A percentile compares a stretch with the other conserved stretches of the same genome.
Conservation (phyloP, 179 eudicot species). For the Nepenthes alata region DNA sequence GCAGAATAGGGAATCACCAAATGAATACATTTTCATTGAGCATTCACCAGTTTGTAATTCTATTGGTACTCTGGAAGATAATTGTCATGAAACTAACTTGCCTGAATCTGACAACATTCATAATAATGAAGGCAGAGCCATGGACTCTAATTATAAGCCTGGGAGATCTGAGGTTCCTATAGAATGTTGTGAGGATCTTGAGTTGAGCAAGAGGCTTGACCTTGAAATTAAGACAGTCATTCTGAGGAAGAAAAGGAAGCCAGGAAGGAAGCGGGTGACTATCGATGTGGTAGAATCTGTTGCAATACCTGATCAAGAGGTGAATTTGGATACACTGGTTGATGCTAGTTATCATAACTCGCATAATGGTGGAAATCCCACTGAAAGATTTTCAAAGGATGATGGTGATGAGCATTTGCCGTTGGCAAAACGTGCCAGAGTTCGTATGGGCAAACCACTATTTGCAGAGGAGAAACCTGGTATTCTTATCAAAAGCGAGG, state of each 20-base stretch:
- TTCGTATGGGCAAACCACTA: conserved; percentile 70
- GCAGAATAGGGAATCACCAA: conserved; percentile 49
- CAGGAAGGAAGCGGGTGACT: conserved; percentile 50
- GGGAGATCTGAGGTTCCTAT: conserved; percentile 26
- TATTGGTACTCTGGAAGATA: conserved; percentile 47
- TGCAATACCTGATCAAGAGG: conserved; percentile 18
- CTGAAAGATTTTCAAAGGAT: conserved; percentile 34
- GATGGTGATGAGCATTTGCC: conserved; percentile 94
- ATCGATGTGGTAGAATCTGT: conserved; percentile 26
- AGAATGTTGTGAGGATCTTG: conserved; percentile 34
- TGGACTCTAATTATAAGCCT: conserved; percentile 41
- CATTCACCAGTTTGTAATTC: conserved; percentile 36
- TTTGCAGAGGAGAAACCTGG: conserved; percentile 35
- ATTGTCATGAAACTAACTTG: conserved; percentile 50
- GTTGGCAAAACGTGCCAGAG: conserved; percentile 83
- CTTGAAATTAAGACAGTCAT: conserved; percentile 34
- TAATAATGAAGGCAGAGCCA: conserved; percentile 44
- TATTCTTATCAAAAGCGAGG: conserved; percentile 24
- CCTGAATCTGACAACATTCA: conserved; percentile 49
- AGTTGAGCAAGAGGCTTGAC: conserved; percentile 45
- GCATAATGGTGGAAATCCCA: conserved; percentile 13
- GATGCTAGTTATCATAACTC: too few relatives aligned
- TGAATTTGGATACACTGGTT: background rate
- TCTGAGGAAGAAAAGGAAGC: conserved; percentile 76
- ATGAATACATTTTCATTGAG: conserved; percentile 20